These are phyloP conservation scores for Fragaria ananassa DNA, from an alignment of 306 rosid genomes.

Conservation along the genomic window DNA sequence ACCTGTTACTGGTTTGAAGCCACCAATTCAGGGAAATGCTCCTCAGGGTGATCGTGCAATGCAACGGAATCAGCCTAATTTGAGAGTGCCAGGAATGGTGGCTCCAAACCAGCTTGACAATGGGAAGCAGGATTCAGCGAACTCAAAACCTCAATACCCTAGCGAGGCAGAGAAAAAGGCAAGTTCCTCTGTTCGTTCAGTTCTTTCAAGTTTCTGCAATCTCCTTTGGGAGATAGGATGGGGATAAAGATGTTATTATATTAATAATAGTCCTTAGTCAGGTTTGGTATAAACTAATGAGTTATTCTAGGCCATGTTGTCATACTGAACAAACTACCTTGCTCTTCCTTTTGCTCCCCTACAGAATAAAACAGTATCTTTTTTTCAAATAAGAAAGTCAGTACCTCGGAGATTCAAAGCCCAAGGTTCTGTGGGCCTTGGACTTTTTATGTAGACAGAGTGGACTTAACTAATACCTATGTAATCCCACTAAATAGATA, in stretches of 20 bases:
- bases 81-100: slow-evolving; percentile 52
- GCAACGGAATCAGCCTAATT: slow-evolving; percentile 54
- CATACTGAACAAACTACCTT: not conserved
- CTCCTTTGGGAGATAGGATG: not conserved
- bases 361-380: not conserved
- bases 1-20: slow-evolving; percentile 52
- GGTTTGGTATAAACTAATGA: not conserved
- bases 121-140: slow-evolving; percentile 41
- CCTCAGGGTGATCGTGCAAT: slow-evolving; percentile 34
- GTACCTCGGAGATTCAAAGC: not conserved
- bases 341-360: not conserved
- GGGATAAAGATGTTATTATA: not conserved
- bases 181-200: slow-evolving; percentile 32
- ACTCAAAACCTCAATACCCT: slow-evolving; percentile 42
- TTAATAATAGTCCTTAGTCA: not conserved
- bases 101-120: slow-evolving; percentile 39
- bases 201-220: slow-evolving; percentile 9
- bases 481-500: not conserved
- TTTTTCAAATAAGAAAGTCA: not conserved
- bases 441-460: not conserved
- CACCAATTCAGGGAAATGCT: slow-evolving; percentile 41
- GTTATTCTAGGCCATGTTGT: not conserved
- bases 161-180: slow-evolving; percentile 51
- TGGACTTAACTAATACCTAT: not conserved
- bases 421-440: not conserved